Evolutionary conservation across 306 rosid species (phyloP), one percentile per base, ranked within the genome.

Genomic region (Fragaria ananassa): DNA sequence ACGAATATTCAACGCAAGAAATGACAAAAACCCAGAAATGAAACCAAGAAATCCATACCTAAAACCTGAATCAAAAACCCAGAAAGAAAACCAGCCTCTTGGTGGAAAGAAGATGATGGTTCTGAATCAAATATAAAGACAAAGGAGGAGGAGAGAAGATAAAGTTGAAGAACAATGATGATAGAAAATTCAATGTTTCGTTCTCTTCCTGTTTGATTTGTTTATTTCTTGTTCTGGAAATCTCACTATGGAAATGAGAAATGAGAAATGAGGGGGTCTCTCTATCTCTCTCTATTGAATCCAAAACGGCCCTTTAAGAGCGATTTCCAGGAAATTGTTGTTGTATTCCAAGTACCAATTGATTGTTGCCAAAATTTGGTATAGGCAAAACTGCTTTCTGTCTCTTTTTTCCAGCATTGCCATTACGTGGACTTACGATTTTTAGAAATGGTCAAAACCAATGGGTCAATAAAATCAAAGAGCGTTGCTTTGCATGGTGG

Each of bases 241-340:
- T 63, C 44, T 63, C 68, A 27, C 10, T 56, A 49, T 10, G 54
- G 54, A n/a, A 56, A 23, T 56, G 31, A 56, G n/a, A 61, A 29
- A 61, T 29, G 41, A 61, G 67, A 27, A 10, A 54, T 0, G 62
- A 21, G 8, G 4, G 41, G 34, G 11, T 29, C 31, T 6, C 23
- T 31, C 44, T 63, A 21, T 63, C 47, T 31, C 44, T 63, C 42
- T 63, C 47, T 63, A 19, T 63, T 13, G 27, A 35, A 65, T 35
- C 69, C 69, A 64, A 64, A 64, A 35, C n/a, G 68, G 46, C 18
- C 64, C 4, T 41, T 44, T 23, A 35, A 21, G 31, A 6, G 68
- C 21, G 68, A 57, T 58, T 73, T 73, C 77, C 68, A 25, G 68
- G 77, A 73, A 57, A 73, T 72, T 39, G 19, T 72, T 39, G 11